Evolutionary conservation across 257 asterid genomes (phyloP).

Genomic region (Solanum rostratum): DNA sequence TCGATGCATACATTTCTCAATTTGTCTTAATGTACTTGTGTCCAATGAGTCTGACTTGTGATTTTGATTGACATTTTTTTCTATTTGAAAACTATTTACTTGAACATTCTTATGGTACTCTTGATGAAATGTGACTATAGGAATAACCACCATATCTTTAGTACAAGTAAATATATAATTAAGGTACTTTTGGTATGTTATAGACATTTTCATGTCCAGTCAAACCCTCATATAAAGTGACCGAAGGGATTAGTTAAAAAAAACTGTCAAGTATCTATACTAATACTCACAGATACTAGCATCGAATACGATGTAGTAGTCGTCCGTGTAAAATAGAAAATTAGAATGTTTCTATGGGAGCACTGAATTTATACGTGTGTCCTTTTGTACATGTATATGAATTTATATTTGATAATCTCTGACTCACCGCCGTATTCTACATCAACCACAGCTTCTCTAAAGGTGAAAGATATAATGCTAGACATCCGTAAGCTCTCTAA

Average conservation of each 20-base stretch:
- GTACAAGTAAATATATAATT: neutral
- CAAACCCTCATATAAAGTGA: neutral
- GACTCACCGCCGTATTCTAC: constrained; percentile 63
- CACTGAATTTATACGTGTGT: neutral
- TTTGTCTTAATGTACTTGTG: neutral
- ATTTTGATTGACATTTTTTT: neutral
- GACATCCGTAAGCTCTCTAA: constrained; percentile 87
- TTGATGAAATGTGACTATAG: neutral
- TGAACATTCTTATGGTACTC: neutral
- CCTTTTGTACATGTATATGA: neutral
- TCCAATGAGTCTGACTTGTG: neutral
- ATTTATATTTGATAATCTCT: neutral
- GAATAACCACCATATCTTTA: neutral
- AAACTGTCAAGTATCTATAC: neutral
- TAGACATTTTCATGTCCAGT: neutral
- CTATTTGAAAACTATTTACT: neutral
- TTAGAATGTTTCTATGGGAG: neutral
- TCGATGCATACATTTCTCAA: neutral
- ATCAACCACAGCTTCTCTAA: constrained; percentile 88
- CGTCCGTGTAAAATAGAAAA: neutral
- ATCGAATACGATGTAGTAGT: neutral
- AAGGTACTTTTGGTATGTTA: neutral
- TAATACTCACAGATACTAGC: neutral
- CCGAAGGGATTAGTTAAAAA: neutral
- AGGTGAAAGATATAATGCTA: constrained; percentile 84